Conservation (phyloP, 169 alveolate species). For the Amoebophrya sp. region DNA sequence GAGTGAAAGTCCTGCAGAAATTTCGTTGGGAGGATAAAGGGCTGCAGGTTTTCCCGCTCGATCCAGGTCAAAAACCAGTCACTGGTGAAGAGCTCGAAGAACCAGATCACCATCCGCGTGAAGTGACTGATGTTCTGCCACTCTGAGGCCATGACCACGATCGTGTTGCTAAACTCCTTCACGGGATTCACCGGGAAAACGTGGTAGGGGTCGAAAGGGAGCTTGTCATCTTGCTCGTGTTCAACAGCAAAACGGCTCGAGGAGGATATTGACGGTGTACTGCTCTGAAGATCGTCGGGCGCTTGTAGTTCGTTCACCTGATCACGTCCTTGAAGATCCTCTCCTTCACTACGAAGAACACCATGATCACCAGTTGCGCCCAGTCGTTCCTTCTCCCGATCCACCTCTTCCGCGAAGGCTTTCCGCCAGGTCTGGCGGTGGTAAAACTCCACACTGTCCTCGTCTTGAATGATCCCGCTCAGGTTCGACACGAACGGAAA, state of each 20-base stretch:
- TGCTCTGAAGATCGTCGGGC: too few species aligned
- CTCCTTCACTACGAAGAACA: too few species aligned
- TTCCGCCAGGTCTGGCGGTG: background rate
- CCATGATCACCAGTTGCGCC: too few species aligned
- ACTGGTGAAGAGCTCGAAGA: background rate
- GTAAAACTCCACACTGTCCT: background rate
- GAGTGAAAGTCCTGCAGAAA: background rate
- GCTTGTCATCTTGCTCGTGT: too few species aligned
- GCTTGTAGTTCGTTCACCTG: too few species aligned
- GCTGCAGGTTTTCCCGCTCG: background rate
- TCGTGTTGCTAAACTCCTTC: background rate
- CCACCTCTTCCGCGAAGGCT: background rate
- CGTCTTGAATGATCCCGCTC: background rate
- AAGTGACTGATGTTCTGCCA: background rate
- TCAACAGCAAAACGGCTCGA: too few species aligned
- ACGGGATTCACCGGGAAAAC: background rate
- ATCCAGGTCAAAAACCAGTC: background rate
- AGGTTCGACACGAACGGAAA: background rate
- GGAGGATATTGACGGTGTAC: too few species aligned
- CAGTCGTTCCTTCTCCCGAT: background rate
- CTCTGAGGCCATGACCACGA: background rate
- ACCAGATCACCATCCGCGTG: constrained; percentile 15
- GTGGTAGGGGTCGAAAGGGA: background rate
- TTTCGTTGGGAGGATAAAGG: background rate
- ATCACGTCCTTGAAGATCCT: too few species aligned